Conservation (phyloP, 371 early-diverging fungal genomes). For the Mucor irregularis region DNA sequence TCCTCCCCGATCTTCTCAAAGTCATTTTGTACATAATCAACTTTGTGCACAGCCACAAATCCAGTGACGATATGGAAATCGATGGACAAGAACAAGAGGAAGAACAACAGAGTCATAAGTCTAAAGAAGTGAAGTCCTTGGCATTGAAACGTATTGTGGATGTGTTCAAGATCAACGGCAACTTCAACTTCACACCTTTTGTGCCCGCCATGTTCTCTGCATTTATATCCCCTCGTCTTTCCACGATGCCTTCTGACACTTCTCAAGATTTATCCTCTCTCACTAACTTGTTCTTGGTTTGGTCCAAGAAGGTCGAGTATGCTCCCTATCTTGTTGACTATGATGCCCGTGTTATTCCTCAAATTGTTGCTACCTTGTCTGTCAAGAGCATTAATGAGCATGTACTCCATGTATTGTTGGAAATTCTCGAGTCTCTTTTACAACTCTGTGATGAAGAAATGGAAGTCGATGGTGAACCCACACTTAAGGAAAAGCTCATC, state of each 20-base stretch:
- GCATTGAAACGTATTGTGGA: conserved; percentile 75
- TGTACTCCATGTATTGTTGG: conserved; percentile 70
- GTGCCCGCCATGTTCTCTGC: conserved; percentile 70
- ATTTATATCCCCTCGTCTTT: conserved; percentile 73
- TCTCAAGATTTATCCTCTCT: conserved; percentile 83
- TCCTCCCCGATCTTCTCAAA: conserved; percentile 66
- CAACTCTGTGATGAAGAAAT: conserved; percentile 51
- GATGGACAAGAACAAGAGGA: conserved; percentile 28
- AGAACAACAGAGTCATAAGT: conserved; percentile 37
- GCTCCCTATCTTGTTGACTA: conserved; percentile 64
- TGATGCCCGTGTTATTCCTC: conserved; percentile 63
- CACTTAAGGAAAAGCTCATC: conserved; percentile 56
- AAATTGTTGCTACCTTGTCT: conserved; percentile 68
- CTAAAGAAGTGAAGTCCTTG: conserved; percentile 65
- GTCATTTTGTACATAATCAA: conserved; percentile 72
- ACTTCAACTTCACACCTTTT: conserved; percentile 76
- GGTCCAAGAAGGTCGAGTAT: conserved; percentile 71
- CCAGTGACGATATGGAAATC: conserved; percentile 28
- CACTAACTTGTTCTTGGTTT: conserved; percentile 73
- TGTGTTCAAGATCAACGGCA: conserved; percentile 70
- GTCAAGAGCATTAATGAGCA: conserved; percentile 75
- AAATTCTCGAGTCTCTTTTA: conserved; percentile 76
- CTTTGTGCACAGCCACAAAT: conserved; percentile 44
- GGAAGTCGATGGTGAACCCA: conserved; percentile 35
- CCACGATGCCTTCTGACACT: conserved; percentile 73